Conservation (phyloP, 116 monocot genomes). For the Thalassia testudinum region DNA sequence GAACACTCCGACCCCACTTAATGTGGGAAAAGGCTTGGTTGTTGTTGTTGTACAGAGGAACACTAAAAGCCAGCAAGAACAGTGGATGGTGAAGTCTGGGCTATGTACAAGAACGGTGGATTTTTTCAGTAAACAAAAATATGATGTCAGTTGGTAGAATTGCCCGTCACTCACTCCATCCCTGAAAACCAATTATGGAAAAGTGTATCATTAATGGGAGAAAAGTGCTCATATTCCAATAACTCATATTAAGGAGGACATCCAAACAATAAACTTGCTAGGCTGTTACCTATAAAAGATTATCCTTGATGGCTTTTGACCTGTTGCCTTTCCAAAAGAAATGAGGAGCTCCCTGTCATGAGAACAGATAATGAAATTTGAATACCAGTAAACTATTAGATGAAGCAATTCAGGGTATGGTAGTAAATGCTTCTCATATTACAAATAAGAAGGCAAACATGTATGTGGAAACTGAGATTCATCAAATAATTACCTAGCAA, state of each 20-base stretch:
- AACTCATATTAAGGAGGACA: background rate
- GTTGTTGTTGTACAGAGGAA: too few species aligned
- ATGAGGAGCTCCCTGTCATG: constrained; percentile 73
- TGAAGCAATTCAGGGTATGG: too few species aligned
- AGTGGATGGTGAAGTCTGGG: too few species aligned
- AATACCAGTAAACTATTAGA: too few species aligned
- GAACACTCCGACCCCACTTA: too few species aligned
- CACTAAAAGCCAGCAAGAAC: too few species aligned
- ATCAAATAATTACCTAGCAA: constrained; percentile 1
- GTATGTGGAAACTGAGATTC: background rate
- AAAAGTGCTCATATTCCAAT: too few species aligned
- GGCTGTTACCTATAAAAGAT: constrained; percentile 60
- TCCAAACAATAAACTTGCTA: background rate
- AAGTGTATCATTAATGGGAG: background rate
- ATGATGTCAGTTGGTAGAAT: constrained; percentile 68
- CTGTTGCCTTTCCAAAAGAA: constrained; percentile 65
- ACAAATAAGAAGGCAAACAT: background rate
- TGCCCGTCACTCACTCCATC: constrained; percentile 77
- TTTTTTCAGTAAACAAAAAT: too few species aligned
- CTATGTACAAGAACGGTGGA: too few species aligned
- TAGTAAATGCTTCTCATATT: too few species aligned
- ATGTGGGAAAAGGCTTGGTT: too few species aligned
- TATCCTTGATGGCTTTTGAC: constrained; percentile 55
- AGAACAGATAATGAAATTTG: too few species aligned
- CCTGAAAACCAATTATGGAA: constrained; percentile 5